Conservation (phyloP, 1,284 basidiomycete species). For the Trametes sp. region DNA sequence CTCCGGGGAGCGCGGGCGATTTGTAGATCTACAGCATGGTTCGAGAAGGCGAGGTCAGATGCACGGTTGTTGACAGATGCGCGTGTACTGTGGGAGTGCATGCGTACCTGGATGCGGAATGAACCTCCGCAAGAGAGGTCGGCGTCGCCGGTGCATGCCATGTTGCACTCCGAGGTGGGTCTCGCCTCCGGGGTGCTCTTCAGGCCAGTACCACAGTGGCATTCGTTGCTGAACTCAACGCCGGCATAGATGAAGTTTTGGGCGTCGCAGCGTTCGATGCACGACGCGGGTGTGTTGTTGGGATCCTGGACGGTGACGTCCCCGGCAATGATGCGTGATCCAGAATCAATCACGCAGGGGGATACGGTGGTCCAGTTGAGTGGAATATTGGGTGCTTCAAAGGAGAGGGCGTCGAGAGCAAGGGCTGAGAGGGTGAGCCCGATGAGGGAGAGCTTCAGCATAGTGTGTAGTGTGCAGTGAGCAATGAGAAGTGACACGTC, state of each 20-base stretch:
- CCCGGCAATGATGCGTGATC: constrained; percentile 28
- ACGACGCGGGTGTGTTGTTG: constrained; percentile 33
- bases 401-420: background rate
- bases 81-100: background rate
- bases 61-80: background rate
- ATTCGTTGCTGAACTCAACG: constrained; percentile 37
- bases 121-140: constrained; percentile 32
- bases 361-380: constrained; percentile 27
- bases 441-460: background rate
- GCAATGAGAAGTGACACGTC: too few relatives aligned
- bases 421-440: background rate
- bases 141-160: constrained; percentile 30
- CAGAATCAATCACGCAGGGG: constrained; percentile 29
- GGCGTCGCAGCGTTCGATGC: constrained; percentile 31
- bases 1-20: constrained; percentile 24
- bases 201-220: constrained; percentile 35
- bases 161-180: constrained; percentile 29
- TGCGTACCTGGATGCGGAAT: constrained; percentile 27
- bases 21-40: constrained; percentile 25
- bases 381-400: constrained; percentile 20
- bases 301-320: constrained; percentile 26
- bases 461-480: too few relatives aligned
- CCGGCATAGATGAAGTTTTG: constrained; percentile 33
- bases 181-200: constrained; percentile 18
- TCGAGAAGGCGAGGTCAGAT: background rate